Conservation (phyloP, 371 early-diverging fungal species). For the Globomyces sp. region DNA sequence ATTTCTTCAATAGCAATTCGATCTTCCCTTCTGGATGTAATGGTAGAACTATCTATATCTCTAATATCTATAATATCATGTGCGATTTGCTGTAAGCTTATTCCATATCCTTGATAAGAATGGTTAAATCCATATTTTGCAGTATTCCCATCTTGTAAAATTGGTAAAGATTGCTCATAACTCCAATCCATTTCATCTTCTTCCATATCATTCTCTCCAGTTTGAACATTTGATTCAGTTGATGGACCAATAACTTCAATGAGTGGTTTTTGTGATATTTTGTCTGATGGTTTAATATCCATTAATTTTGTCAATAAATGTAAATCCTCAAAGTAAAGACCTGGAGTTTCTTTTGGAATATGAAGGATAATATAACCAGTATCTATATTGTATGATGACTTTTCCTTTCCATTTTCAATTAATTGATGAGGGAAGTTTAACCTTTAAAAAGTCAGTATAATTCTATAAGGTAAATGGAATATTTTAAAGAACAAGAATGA, state of each 20-base stretch:
- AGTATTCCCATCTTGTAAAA: slow-evolving; percentile 20
- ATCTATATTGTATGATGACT: slow-evolving; percentile 77
- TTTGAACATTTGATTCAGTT: neutral
- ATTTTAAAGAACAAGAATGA: neutral
- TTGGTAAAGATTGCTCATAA: slow-evolving; percentile 14
- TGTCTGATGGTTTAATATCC: slow-evolving; percentile 52
- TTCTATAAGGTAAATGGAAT: neutral
- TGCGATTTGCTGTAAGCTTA: slow-evolving; percentile 73
- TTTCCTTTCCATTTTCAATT: slow-evolving; percentile 82
- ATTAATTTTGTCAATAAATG: slow-evolving; percentile 79
- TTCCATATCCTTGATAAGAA: slow-evolving; percentile 74
- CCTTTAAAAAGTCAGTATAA: slow-evolving; percentile 34
- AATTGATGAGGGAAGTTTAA: slow-evolving; percentile 80
- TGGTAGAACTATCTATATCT: slow-evolving; percentile 70
- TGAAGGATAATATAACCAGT: slow-evolving; percentile 71
- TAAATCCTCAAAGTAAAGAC: slow-evolving; percentile 80
- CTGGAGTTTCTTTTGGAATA: slow-evolving; percentile 75
- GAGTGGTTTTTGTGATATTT: slow-evolving; percentile 19
- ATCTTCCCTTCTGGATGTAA: slow-evolving; percentile 59
- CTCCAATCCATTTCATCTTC: slow-evolving; percentile 24
- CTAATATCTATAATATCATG: slow-evolving; percentile 80
- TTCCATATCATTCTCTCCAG: slow-evolving; percentile 7
- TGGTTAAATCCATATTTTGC: slow-evolving; percentile 87
- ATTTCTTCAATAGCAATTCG: slow-evolving; percentile 68
- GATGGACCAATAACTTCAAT: slow-evolving; percentile 56